These are phyloP conservation scores for Emmonsiellopsis sp. DNA, from an alignment of 2,329 filamentous ascomycete species.

Conservation along the genomic window DNA sequence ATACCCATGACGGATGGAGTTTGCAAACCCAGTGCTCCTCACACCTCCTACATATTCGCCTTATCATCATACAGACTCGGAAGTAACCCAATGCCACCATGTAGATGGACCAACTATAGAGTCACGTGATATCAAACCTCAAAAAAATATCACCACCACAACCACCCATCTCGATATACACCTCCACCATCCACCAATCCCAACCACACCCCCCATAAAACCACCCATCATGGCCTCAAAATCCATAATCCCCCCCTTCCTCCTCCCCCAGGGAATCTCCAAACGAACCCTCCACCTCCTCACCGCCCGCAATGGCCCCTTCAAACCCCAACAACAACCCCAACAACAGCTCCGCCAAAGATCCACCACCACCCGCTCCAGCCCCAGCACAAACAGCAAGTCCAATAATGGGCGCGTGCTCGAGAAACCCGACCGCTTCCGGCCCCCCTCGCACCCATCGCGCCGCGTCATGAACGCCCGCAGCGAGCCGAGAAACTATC, in stretches of 20 bases:
- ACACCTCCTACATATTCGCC: too few species aligned
- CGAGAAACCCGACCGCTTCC: constrained; percentile 80
- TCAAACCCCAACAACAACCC: constrained; percentile 12
- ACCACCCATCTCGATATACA: too few species aligned
- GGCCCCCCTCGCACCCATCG: constrained; percentile 79
- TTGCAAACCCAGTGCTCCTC: too few species aligned
- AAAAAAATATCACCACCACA: too few species aligned
- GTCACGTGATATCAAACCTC: too few species aligned
- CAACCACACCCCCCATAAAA: background rate
- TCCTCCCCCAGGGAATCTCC: constrained; percentile 50
- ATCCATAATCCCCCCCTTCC: constrained; percentile 51
- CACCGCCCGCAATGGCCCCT: constrained; percentile 2
- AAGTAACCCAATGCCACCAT: too few species aligned
- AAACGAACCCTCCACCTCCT: constrained; percentile 14
- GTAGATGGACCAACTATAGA: too few species aligned
- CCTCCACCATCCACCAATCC: background rate
- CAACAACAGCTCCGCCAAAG: constrained; percentile 13
- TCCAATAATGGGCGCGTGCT: constrained; percentile 45
- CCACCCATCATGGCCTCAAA: constrained; percentile 9
- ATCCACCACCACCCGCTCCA: constrained; percentile 14
- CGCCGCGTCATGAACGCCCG: constrained; percentile 45
- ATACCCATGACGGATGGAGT: too few species aligned
- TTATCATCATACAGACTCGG: too few species aligned
- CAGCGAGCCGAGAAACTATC: constrained; percentile 55
- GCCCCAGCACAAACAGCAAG: background rate